These are phyloP conservation scores for Capronia coronata DNA, from an alignment of 2,329 filamentous ascomycete species.

Conservation along the genomic window DNA sequence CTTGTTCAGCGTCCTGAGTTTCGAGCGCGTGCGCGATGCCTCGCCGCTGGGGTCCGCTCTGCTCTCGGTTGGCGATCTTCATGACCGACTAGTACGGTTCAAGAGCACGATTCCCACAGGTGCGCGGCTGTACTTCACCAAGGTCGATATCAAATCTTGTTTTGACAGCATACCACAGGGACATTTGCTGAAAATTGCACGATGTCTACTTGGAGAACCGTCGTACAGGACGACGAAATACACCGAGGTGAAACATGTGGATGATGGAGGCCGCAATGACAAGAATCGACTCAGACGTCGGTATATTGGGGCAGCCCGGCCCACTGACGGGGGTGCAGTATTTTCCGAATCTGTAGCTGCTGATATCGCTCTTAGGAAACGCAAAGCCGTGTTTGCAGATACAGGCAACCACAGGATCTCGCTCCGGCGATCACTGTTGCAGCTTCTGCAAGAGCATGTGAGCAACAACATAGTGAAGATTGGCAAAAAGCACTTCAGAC, in stretches of 20 bases:
- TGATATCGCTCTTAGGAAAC: slow-evolving; percentile 41
- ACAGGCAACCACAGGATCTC: slow-evolving; percentile 54
- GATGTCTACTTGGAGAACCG: slow-evolving; percentile 49
- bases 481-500: slow-evolving; percentile 79
- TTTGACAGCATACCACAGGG: slow-evolving; percentile 93
- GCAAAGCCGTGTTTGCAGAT: slow-evolving; percentile 68
- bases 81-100: slow-evolving; percentile 65
- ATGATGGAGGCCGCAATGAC: not conserved
- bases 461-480: slow-evolving; percentile 78
- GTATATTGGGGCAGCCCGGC: slow-evolving; percentile 25
- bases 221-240: slow-evolving; percentile 69
- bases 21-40: slow-evolving; percentile 61
- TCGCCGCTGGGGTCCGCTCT: slow-evolving; percentile 67
- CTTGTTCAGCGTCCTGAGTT: slow-evolving; percentile 67
- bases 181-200: slow-evolving; percentile 62
- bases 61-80: slow-evolving; percentile 75
- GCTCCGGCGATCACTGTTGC: slow-evolving; percentile 55
- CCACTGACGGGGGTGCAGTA: slow-evolving; percentile 11
- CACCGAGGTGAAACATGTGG: slow-evolving; percentile 46
- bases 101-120: slow-evolving; percentile 45
- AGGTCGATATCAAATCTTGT: slow-evolving; percentile 83
- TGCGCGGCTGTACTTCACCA: slow-evolving; percentile 69
- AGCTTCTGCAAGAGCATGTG: slow-evolving; percentile 74
- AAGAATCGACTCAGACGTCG: slow-evolving; percentile 9
- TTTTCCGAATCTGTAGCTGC: slow-evolving; percentile 16